These are phyloP conservation scores for Phytopythium boreale DNA, from an alignment of 352 stramenopile species.

Conservation along the genomic window DNA sequence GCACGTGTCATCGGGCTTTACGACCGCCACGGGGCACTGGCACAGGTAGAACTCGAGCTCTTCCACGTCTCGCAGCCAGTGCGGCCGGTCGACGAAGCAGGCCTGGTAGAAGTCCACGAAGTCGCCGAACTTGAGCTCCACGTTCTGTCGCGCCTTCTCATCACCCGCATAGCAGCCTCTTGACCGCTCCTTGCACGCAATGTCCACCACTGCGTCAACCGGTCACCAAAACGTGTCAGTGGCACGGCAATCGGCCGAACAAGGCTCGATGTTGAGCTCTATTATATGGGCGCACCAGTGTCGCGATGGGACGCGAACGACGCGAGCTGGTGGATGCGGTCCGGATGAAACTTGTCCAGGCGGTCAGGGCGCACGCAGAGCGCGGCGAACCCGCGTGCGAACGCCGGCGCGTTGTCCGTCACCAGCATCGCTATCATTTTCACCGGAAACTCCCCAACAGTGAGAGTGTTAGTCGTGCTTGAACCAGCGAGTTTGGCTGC, in stretches of 20 bases:
- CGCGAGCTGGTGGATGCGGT: conserved; percentile 11
- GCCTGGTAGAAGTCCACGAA: conserved; percentile 76
- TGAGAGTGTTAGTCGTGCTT: background rate
- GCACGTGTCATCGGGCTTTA: conserved; percentile 44
- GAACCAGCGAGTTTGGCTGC: background rate
- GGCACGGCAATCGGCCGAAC: background rate
- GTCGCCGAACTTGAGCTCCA: conserved; percentile 80
- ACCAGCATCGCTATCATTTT: conserved; percentile 5
- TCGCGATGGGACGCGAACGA: conserved; percentile 31
- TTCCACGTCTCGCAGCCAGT: conserved; percentile 72
- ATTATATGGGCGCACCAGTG: conserved; percentile 24
- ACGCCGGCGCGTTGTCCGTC: conserved; percentile 12
- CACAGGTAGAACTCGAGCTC: conserved; percentile 83
- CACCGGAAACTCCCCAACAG: background rate
- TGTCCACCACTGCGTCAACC: conserved; percentile 57
- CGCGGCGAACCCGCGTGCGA: conserved; percentile 25
- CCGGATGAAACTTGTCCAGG: conserved; percentile 25
- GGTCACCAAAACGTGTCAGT: background rate
- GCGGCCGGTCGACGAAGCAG: conserved; percentile 22
- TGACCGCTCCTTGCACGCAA: conserved; percentile 59
- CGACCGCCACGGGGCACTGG: conserved; percentile 71
- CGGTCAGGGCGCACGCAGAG: conserved; percentile 28
- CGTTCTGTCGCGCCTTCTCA: conserved; percentile 53
- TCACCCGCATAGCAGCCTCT: conserved; percentile 57
- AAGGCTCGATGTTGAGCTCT: too few relatives aligned